Conservation (phyloP, 345 rosid genomes). For the Sisymbrium irio region DNA sequence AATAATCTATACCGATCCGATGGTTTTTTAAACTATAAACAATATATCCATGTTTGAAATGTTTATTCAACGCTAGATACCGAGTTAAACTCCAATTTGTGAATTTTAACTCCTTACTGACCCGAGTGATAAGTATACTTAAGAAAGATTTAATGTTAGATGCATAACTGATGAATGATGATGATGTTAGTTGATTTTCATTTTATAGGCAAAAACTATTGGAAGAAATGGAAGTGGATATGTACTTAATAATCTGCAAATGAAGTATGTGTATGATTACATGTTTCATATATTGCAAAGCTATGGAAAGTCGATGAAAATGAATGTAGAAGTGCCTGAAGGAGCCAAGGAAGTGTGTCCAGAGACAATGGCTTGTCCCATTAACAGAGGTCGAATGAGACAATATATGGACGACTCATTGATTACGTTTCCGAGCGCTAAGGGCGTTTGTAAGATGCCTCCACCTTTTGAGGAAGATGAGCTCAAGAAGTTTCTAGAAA, state of each 20-base stretch:
- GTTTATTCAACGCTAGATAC: no score
- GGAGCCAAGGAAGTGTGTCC: constrained; percentile 45
- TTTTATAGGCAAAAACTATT: constrained; percentile 37
- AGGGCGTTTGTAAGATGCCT: constrained; percentile 42
- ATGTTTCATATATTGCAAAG: constrained; percentile 46
- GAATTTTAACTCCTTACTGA: no score
- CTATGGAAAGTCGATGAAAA: constrained; percentile 44
- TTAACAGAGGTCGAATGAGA: constrained; percentile 32
- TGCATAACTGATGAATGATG: not conserved
- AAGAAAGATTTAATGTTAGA: no score
- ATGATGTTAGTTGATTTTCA: not conserved
- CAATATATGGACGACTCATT: constrained; percentile 42
- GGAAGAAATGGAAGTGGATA: constrained; percentile 42
- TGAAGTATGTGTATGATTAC: constrained; percentile 50
- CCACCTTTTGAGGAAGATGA: constrained; percentile 34
- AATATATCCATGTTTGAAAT: not conserved
- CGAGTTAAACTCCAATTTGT: no score
- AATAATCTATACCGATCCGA: not conserved
- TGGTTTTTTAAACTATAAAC: not conserved
- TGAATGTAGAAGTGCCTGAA: constrained; percentile 38
- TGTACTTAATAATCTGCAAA: constrained; percentile 35
- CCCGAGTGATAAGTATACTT: no score
- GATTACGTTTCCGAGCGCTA: constrained; percentile 39
- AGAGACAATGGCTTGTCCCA: constrained; percentile 46
- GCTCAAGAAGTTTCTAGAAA: constrained; percentile 28